Evolutionary conservation across 2,329 filamentous ascomycete species (phyloP).

Genomic region (Botrytis fragariae): DNA sequence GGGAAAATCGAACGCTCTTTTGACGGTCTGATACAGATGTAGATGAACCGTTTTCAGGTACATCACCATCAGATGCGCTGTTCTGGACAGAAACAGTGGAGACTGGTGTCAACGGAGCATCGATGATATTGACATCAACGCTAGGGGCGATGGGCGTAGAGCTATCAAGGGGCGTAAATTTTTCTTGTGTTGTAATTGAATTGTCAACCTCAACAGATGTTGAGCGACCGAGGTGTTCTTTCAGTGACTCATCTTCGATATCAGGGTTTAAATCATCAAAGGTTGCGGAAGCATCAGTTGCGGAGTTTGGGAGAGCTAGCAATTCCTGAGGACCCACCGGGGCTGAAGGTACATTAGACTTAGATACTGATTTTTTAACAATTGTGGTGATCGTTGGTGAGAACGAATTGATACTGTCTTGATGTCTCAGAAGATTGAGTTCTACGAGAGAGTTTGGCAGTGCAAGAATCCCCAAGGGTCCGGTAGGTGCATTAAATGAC

Average conservation of each 20-base stretch:
- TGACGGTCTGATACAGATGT: conserved; percentile 42
- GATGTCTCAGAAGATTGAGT: not conserved
- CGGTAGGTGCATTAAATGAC: conserved; percentile 26
- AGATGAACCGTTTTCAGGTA: conserved; percentile 14
- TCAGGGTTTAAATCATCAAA: not conserved
- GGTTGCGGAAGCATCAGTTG: not conserved
- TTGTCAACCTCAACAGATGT: not conserved
- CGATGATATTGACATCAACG: not conserved
- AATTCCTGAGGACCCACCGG: conserved; percentile 42
- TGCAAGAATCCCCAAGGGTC: conserved; percentile 46
- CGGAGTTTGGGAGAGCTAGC: conserved; percentile 51
- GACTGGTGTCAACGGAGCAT: not conserved
- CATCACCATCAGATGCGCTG: conserved; percentile 25
- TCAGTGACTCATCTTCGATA: not conserved
- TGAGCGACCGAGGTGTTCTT: not conserved
- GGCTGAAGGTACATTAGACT: not conserved
- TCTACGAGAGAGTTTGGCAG: conserved; percentile 48
- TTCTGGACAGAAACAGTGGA: conserved; percentile 10
- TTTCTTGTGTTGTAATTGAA: not conserved
- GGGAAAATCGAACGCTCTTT: conserved; percentile 71
- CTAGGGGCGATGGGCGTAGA: too few relatives aligned
- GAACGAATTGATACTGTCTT: not conserved
- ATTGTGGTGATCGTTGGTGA: too few relatives aligned
- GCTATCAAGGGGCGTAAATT: not conserved
- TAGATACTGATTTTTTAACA: not conserved